phyloP scores from a whole-genome alignment of 768 basidiomycete genomes.

The Leccinum obscurum region DNA sequence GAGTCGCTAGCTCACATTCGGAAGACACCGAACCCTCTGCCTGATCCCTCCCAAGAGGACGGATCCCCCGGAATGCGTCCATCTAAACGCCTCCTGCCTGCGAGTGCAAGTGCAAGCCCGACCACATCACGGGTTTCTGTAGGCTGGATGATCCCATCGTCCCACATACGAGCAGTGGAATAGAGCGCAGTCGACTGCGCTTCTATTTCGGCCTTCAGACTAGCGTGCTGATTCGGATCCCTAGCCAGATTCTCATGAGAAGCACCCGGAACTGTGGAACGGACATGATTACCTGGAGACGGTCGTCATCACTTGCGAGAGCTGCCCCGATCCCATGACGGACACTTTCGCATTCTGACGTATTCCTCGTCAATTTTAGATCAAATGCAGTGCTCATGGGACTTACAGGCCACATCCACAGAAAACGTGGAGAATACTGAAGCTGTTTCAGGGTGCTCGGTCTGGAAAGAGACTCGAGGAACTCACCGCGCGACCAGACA shows the following conservation, averaged over 20 bases:
- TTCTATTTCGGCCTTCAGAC: constrained; percentile 82
- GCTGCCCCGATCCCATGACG: constrained; percentile 93
- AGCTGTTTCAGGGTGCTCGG: constrained; percentile 6
- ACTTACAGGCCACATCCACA: constrained; percentile 98
- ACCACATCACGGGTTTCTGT: constrained; percentile 86
- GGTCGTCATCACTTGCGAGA: constrained; percentile 89
- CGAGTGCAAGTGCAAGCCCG: constrained; percentile 85
- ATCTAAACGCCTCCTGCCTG: constrained; percentile 45
- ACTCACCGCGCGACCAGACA: constrained; percentile 90
- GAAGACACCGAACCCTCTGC: constrained; percentile 83
- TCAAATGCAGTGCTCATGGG: constrained; percentile 4
- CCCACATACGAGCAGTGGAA: constrained; percentile 92
- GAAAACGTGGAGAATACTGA: constrained; percentile 89
- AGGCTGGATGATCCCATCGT: constrained; percentile 89
- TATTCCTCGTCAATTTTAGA: constrained; percentile 6
- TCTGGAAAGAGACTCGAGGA: constrained; percentile 1
- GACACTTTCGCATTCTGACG: constrained; percentile 84
- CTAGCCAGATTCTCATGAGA: constrained; percentile 36
- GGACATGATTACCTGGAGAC: constrained; percentile 73
- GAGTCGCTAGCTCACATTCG: constrained; percentile 61
- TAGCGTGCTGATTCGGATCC: constrained; percentile 75
- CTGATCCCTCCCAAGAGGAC: constrained; percentile 67
- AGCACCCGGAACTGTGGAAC: not conserved
- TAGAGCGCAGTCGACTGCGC: constrained; percentile 84
- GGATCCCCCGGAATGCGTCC: constrained; percentile 5